These are phyloP conservation scores for Fusarium nematophilum DNA, from an alignment of 2,329 filamentous ascomycete genomes.

Conservation along the genomic window DNA sequence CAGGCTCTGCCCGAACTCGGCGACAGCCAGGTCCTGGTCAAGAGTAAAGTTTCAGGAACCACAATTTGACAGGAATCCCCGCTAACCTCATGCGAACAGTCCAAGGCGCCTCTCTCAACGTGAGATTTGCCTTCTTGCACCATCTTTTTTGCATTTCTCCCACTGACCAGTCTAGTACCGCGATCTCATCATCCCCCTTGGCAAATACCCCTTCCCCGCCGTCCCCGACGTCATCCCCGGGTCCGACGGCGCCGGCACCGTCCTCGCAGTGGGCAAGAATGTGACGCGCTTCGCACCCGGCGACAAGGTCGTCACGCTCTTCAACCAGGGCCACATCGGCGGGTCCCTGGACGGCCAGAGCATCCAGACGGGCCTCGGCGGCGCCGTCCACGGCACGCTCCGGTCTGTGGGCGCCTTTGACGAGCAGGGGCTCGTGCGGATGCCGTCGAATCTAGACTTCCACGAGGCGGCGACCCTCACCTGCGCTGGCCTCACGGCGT, in stretches of 20 bases:
- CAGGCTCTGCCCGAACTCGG: constrained; percentile 70
- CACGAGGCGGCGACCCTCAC: constrained; percentile 67
- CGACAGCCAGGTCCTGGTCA: constrained; percentile 78
- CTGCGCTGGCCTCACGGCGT: constrained; percentile 72
- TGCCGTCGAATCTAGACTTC: constrained; percentile 66
- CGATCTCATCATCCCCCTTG: constrained; percentile 62
- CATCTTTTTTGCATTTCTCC: neutral
- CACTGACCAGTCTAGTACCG: constrained; percentile 53
- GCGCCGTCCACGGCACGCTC: constrained; percentile 74
- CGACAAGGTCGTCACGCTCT: constrained; percentile 69
- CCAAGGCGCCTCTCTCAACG: constrained; percentile 63
- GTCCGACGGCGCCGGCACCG: constrained; percentile 65
- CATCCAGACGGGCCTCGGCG: constrained; percentile 71
- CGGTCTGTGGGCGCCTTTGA: constrained; percentile 75
- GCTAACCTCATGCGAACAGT: constrained; percentile 48
- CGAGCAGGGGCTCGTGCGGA: constrained; percentile 73
- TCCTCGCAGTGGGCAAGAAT: constrained; percentile 62
- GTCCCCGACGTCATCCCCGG: constrained; percentile 59
- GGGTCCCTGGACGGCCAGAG: constrained; percentile 53
- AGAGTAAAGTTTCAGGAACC: constrained; percentile 49
- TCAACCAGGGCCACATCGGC: constrained; percentile 66
- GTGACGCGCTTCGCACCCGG: constrained; percentile 62
- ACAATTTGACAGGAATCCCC: neutral
- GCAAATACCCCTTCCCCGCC: constrained; percentile 59
- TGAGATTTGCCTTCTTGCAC: constrained; percentile 35